A percentile compares a stretch with the other conserved stretches of the same genome.
These are phyloP conservation scores for Cutaneotrichosporon sp. DNA, from an alignment of 1,284 basidiomycete species.

Conservation along the genomic window DNA sequence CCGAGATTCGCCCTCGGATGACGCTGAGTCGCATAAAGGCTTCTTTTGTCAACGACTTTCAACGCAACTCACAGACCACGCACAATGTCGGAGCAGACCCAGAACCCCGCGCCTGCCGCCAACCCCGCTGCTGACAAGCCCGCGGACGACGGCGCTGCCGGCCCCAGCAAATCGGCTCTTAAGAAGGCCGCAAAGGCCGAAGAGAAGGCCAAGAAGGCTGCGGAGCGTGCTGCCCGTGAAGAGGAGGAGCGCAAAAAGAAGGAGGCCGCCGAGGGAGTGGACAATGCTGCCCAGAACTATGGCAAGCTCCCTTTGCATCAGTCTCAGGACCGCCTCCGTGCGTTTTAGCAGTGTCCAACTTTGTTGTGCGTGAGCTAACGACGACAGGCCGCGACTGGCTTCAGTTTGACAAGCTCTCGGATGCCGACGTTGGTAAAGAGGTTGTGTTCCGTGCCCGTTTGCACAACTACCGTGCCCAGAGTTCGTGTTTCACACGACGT, in stretches of 20 bases:
- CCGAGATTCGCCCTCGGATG: neutral
- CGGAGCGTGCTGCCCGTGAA: conserved; percentile 72
- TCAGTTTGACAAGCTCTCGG: conserved; percentile 64
- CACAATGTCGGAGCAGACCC: conserved; percentile 23
- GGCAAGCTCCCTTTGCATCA: conserved; percentile 88
- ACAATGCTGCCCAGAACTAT: conserved; percentile 80
- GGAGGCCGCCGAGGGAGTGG: conserved; percentile 69
- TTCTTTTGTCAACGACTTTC: no score
- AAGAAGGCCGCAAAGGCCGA: conserved; percentile 90
- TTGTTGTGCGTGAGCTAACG: conserved; percentile 1
- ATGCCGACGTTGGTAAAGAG: conserved; percentile 66
- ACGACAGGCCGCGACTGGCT: conserved; percentile 52
- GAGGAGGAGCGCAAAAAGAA: conserved; percentile 69
- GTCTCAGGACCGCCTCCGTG: conserved; percentile 62
- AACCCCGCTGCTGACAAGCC: conserved; percentile 12
- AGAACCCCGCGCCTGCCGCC: conserved; percentile 9
- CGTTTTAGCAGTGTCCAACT: conserved; percentile 14
- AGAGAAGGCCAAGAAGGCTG: conserved; percentile 87
- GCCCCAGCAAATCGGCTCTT: conserved; percentile 78
- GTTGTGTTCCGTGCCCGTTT: conserved; percentile 85
- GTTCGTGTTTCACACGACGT: conserved; percentile 47
- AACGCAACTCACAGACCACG: neutral
- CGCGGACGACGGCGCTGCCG: conserved; percentile 23
- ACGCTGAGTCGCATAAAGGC: no score
- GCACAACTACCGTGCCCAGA: conserved; percentile 85